These are phyloP conservation scores for Miscanthus lutarioriparius DNA, from an alignment of 176 grass and related monocot species.

Conservation along the genomic window DNA sequence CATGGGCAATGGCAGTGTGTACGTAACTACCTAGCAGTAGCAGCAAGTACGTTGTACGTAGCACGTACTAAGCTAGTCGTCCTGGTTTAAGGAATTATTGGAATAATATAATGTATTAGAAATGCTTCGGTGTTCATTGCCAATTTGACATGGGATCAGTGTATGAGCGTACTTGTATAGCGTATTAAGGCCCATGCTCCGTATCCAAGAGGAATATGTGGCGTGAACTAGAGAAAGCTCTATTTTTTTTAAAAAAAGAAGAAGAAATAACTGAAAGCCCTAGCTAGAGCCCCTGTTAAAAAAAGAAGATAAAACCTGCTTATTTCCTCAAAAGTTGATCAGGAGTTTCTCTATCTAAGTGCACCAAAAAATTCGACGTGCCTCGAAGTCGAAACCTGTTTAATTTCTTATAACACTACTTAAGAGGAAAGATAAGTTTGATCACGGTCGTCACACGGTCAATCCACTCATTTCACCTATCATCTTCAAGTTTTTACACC, in stretches of 20 bases:
- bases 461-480: too few relatives aligned
- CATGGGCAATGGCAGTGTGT: too few relatives aligned
- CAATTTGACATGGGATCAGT: not conserved
- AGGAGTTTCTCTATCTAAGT: not conserved
- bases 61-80: not conserved
- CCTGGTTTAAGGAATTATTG: not conserved
- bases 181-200: not conserved
- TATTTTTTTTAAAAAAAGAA: too few relatives aligned
- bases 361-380: not conserved
- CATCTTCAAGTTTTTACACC: too few relatives aligned
- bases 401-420: too few relatives aligned
- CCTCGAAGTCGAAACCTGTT: not conserved
- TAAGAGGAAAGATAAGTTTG: too few relatives aligned
- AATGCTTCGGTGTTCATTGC: not conserved
- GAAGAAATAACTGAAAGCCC: too few relatives aligned
- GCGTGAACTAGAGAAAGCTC: not conserved
- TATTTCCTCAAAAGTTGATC: too few relatives aligned
- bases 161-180: not conserved
- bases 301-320: too few relatives aligned
- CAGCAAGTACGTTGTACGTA: too few relatives aligned
- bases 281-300: not conserved
- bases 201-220: not conserved
- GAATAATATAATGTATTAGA: not conserved
- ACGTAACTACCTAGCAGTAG: not conserved
- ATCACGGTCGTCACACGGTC: too few relatives aligned